phyloP scores from a whole-genome alignment of 139 green algal genomes.

The Micromonas commoda region DNA sequence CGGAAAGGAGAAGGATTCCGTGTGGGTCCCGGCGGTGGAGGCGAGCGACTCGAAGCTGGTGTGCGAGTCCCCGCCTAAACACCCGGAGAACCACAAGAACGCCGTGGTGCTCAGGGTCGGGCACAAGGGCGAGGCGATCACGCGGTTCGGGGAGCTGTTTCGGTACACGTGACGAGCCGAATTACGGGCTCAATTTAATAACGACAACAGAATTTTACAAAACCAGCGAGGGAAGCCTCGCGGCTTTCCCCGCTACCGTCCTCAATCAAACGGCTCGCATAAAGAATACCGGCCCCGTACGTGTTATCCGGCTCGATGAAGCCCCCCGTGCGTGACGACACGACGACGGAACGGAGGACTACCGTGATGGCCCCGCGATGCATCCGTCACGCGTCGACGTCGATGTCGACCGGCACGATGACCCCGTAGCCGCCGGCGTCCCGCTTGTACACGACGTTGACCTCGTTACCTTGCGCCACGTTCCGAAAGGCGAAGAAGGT shows the following conservation, averaged over 20 bases:
- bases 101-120: background rate
- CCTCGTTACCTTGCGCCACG: background rate
- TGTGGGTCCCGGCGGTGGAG: background rate
- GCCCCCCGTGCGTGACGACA: no score
- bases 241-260: no score
- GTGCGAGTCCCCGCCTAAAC: background rate
- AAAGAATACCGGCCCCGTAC: no score
- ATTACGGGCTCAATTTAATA: no score
- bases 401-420: background rate
- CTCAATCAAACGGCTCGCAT: no score
- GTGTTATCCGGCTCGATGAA: no score
- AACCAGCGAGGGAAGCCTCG: no score
- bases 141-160: background rate
- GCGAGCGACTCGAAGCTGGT: background rate
- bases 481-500: conserved; percentile 25
- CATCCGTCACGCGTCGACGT: no score
- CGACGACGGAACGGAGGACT: background rate
- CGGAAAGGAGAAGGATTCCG: background rate
- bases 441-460: conserved; percentile 30
- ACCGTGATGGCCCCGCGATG: no score
- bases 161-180: background rate
- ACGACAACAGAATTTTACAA: no score
- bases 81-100: background rate
- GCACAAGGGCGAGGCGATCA: background rate
- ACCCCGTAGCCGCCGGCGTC: conserved; percentile 24